These are phyloP conservation scores for Tausonia pullulans DNA, from an alignment of 1,284 basidiomycete genomes.

Conservation along the genomic window DNA sequence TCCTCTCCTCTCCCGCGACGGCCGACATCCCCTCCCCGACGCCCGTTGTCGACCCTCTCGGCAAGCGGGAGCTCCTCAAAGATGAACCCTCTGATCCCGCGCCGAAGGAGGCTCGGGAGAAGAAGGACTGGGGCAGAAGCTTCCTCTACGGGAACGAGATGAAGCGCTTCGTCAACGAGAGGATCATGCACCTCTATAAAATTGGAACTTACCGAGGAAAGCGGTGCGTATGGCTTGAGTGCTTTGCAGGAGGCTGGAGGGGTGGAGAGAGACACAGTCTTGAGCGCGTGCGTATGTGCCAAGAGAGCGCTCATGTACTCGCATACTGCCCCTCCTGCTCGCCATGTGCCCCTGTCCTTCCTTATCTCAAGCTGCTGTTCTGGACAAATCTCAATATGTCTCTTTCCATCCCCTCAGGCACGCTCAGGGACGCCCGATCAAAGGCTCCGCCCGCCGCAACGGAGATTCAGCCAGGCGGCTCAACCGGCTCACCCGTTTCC, in stretches of 20 bases:
- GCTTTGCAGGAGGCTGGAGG: background rate
- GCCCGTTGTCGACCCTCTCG: conserved; percentile 8
- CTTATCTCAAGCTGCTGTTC: background rate
- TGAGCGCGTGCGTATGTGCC: too few relatives aligned
- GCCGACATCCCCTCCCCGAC: conserved; percentile 9
- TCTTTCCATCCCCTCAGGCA: background rate
- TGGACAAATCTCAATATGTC: background rate
- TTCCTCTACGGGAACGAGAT: background rate
- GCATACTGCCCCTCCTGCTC: background rate
- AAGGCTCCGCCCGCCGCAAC: background rate
- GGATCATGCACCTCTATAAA: background rate
- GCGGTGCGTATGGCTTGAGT: conserved; percentile 1
- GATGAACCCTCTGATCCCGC: background rate
- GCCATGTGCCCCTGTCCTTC: background rate
- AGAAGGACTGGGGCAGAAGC: background rate
- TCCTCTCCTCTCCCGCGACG: conserved; percentile 10
- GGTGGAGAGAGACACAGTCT: too few relatives aligned
- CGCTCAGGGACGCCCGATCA: background rate
- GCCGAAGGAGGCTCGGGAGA: background rate
- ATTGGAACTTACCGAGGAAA: conserved; percentile 11
- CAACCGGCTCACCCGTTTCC: conserved; percentile 4
- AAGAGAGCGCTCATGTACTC: too few relatives aligned
- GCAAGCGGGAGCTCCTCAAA: conserved; percentile 2
- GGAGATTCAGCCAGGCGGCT: background rate
- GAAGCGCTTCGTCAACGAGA: background rate